phyloP scores from a whole-genome alignment of 2,329 filamentous ascomycete species.

The Beauveria sp. region DNA sequence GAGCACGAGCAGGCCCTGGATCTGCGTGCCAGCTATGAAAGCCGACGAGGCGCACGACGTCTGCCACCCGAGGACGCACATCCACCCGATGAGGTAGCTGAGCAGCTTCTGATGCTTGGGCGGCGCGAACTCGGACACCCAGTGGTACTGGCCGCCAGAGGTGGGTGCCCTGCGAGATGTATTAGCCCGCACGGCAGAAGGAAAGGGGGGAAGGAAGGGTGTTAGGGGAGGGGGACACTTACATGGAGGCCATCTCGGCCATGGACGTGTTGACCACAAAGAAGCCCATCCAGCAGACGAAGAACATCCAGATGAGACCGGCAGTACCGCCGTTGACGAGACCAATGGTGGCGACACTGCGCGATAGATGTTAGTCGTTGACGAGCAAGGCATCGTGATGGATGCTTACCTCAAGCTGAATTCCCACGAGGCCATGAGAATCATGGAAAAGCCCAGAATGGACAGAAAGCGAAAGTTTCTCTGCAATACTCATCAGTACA shows the following conservation, averaged over 20 bases:
- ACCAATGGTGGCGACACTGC: conserved; percentile 15
- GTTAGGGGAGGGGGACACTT: background rate
- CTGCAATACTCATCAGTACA: conserved; percentile 14
- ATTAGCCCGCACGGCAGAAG: background rate
- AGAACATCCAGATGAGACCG: conserved; percentile 38
- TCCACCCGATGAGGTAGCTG: conserved; percentile 44
- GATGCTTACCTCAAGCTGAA: conserved; percentile 27
- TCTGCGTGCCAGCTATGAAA: conserved; percentile 35
- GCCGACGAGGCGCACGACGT: conserved; percentile 30
- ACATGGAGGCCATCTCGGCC: conserved; percentile 43
- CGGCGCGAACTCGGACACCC: conserved; percentile 28
- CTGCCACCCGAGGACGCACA: conserved; percentile 39
- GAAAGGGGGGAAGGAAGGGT: background rate
- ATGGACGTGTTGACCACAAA: conserved; percentile 32
- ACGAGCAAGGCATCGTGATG: background rate
- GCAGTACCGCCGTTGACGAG: conserved; percentile 35
- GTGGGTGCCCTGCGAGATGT: conserved; percentile 37
- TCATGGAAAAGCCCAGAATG: conserved; percentile 40
- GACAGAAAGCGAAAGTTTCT: conserved; percentile 38
- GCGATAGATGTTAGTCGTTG: background rate
- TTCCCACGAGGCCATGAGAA: conserved; percentile 39
- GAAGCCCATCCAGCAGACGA: conserved; percentile 31
- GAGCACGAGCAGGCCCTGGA: conserved; percentile 35
- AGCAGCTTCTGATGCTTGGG: conserved; percentile 40
- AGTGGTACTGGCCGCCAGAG: conserved; percentile 44